Conservation (phyloP, 2,329 filamentous ascomycete species). For the Keithomyces neogunnii region DNA sequence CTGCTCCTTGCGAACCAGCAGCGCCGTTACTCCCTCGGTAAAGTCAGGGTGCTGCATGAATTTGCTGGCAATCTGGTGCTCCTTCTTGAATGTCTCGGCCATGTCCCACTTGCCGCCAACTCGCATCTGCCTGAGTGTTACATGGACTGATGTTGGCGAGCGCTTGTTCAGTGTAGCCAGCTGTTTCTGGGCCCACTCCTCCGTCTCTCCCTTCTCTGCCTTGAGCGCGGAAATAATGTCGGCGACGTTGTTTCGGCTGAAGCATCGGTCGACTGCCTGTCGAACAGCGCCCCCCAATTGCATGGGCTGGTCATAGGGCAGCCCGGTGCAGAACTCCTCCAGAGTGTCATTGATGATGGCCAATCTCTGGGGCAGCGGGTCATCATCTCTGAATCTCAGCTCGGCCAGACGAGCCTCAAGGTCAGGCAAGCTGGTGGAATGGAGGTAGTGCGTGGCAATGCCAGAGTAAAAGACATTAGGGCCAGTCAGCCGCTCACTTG, state of each 20-base stretch:
- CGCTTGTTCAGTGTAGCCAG: constrained; percentile 65
- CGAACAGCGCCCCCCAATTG: constrained; percentile 62
- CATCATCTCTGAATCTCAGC: constrained; percentile 76
- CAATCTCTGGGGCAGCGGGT: constrained; percentile 53
- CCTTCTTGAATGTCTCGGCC: constrained; percentile 72
- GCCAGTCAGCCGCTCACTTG: constrained; percentile 73
- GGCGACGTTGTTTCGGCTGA: constrained; percentile 56
- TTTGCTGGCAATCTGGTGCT: constrained; percentile 72
- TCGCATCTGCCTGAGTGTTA: constrained; percentile 76
- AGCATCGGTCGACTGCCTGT: constrained; percentile 76
- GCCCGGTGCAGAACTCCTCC: constrained; percentile 80
- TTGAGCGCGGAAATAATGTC: constrained; percentile 64
- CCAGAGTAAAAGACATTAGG: constrained; percentile 85
- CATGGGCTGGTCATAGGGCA: constrained; percentile 68
- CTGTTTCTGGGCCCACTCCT: constrained; percentile 72
- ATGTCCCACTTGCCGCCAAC: constrained; percentile 71
- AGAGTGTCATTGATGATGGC: constrained; percentile 76
- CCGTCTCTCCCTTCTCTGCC: constrained; percentile 40
- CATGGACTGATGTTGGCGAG: constrained; percentile 80
- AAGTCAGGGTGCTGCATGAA: constrained; percentile 95
- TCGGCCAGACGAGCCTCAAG: constrained; percentile 83
- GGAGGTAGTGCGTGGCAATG: constrained; percentile 90
- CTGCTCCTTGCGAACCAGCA: constrained; percentile 61
- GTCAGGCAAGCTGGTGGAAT: constrained; percentile 76
- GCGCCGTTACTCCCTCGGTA: constrained; percentile 77